Evolutionary conservation across 1,284 basidiomycete genomes (phyloP).

Genomic region (Ceratobasidium theobromae): DNA sequence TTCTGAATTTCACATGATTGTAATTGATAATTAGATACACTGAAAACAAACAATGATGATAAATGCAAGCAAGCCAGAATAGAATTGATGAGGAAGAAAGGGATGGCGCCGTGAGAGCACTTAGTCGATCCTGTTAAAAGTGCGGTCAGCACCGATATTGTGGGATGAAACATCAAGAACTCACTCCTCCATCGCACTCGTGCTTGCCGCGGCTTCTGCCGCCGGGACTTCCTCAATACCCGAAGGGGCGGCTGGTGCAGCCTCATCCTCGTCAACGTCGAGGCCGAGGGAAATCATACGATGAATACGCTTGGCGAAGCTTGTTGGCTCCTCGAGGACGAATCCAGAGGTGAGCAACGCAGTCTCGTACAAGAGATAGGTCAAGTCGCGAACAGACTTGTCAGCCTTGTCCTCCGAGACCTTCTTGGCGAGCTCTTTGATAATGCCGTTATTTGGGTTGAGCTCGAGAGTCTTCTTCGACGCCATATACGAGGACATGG

Average conservation of each 20-base stretch:
- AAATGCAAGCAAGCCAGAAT: slow-evolving; percentile 36
- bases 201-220: slow-evolving; percentile 46
- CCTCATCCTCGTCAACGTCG: slow-evolving; percentile 79
- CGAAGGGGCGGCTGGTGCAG: slow-evolving; percentile 40
- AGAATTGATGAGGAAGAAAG: slow-evolving; percentile 38
- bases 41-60: neutral
- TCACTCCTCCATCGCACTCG: slow-evolving; percentile 51
- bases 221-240: slow-evolving; percentile 46
- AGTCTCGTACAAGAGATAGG: slow-evolving; percentile 95
- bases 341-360: slow-evolving; percentile 93
- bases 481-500: slow-evolving; percentile 99
- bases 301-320: slow-evolving; percentile 95
- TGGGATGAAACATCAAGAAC: slow-evolving; percentile 10
- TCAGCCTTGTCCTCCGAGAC: slow-evolving; percentile 96
- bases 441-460: slow-evolving; percentile 91
- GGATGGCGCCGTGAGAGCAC: slow-evolving; percentile 40
- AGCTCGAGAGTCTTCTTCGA: slow-evolving; percentile 99
- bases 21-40: slow-evolving; percentile 30
- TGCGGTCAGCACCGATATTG: slow-evolving; percentile 36
- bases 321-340: slow-evolving; percentile 91
- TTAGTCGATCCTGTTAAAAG: slow-evolving; percentile 81
- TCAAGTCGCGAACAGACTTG: slow-evolving; percentile 97
- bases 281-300: slow-evolving; percentile 85
- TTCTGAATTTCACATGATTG: slow-evolving; percentile 19
- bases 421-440: slow-evolving; percentile 95